Conservation (phyloP, 345 rosid species). For the Aegle marmelos region DNA sequence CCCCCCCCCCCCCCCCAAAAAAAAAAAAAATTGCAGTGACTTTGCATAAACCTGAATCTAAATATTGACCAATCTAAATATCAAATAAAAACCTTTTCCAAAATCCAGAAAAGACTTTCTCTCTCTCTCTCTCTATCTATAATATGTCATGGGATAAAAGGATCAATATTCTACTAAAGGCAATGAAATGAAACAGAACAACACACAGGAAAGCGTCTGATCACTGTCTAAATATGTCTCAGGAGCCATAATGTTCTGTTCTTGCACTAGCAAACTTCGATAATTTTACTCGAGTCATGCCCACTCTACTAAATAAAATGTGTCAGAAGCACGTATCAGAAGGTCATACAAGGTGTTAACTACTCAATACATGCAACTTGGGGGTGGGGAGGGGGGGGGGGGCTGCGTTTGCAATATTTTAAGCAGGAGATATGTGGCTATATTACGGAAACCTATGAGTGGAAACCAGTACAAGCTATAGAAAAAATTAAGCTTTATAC, state of each 20-base stretch:
- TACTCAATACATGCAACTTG: not conserved
- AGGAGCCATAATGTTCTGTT: not conserved
- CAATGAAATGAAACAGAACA: not conserved
- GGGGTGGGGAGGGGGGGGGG: not conserved
- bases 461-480: not conserved
- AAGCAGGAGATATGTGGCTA: not conserved
- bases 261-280: constrained; percentile 1
- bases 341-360: not conserved
- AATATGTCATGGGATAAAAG: not conserved
- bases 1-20: too few species aligned
- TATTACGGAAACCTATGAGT: not conserved
- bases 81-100: not conserved
- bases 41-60: not conserved
- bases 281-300: not conserved
- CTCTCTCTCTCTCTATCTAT: not conserved
- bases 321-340: not conserved
- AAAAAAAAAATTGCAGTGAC: too few species aligned
- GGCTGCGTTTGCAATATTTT: not conserved
- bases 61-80: not conserved
- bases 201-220: not conserved
- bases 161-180: not conserved
- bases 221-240: not conserved
- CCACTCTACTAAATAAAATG: not conserved
- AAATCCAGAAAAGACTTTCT: not conserved
- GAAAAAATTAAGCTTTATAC: not conserved